phyloP scores from a whole-genome alignment of 2,329 filamentous ascomycete genomes.

The Calonectria leucothoes region DNA sequence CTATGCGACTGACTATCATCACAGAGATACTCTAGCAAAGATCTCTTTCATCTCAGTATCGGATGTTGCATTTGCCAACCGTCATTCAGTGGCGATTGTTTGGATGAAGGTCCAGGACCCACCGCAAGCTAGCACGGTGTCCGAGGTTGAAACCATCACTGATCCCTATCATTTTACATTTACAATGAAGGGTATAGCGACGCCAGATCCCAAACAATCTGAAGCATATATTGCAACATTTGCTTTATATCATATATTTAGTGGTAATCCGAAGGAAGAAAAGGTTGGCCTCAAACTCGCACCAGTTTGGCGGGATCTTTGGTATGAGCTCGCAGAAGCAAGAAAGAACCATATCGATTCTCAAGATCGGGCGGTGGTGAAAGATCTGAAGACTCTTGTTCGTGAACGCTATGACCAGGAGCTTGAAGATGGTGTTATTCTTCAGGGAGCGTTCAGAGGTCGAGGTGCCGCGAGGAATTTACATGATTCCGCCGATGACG shows the following conservation, averaged over 20 bases:
- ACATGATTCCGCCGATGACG: slow-evolving; percentile 62
- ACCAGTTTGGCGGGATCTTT: slow-evolving; percentile 85
- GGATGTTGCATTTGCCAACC: slow-evolving; percentile 78
- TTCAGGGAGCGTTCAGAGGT: slow-evolving; percentile 81
- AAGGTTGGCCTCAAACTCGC: slow-evolving; percentile 85
- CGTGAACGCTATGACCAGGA: slow-evolving; percentile 76
- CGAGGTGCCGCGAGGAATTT: slow-evolving; percentile 60
- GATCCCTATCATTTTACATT: slow-evolving; percentile 69
- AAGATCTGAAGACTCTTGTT: slow-evolving; percentile 76
- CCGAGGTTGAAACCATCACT: slow-evolving; percentile 58
- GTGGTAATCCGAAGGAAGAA: slow-evolving; percentile 83
- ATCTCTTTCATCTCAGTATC: slow-evolving; percentile 78
- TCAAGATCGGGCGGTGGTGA: slow-evolving; percentile 75
- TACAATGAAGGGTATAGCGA: slow-evolving; percentile 80
- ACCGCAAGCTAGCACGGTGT: slow-evolving; percentile 46
- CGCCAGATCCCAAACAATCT: slow-evolving; percentile 82
- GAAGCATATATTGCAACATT: slow-evolving; percentile 87
- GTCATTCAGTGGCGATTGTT: slow-evolving; percentile 77
- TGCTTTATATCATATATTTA: slow-evolving; percentile 85
- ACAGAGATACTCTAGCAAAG: slow-evolving; percentile 76
- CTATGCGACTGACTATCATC: slow-evolving; percentile 15
- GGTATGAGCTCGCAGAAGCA: slow-evolving; percentile 79
- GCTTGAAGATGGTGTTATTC: slow-evolving; percentile 78
- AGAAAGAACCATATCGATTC: slow-evolving; percentile 79
- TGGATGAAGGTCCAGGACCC: slow-evolving; percentile 82